Percentiles rank a stretch among this genome's conserved stretches.
Conservation (phyloP, 306 rosid genomes). For the Acacia melanoxylon region DNA sequence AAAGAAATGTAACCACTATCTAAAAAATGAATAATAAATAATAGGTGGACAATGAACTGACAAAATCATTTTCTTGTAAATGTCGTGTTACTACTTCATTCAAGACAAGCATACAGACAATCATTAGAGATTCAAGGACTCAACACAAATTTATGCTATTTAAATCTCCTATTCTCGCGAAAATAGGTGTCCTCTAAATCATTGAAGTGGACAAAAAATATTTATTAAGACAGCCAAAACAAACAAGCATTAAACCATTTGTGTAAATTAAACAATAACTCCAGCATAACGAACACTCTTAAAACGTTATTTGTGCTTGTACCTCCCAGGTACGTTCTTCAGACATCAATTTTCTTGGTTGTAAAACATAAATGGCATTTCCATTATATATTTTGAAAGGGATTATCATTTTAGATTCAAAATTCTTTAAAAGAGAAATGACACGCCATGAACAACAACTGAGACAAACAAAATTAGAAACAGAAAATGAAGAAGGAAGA, state of each 20-base stretch:
- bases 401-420: neutral
- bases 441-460: neutral
- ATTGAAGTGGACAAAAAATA: neutral
- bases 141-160: neutral
- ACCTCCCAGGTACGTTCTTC: neutral
- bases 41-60: neutral
- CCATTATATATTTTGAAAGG: neutral
- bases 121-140: neutral
- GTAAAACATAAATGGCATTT: neutral
- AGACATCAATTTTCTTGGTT: neutral
- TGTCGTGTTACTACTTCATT: neutral
- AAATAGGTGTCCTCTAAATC: neutral
- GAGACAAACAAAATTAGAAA: neutral
- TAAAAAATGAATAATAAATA: neutral
- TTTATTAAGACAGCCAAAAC: neutral
- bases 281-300: neutral
- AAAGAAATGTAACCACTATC: neutral
- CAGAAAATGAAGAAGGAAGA: neutral
- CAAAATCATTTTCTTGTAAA: neutral
- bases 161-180: neutral
- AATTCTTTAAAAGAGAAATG: neutral
- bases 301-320: neutral
- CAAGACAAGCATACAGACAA: neutral
- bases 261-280: neutral
- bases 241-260: neutral